Evolutionary conservation across 164 flowering plant genomes (phyloP).

Genomic region (Akebia trifoliata): DNA sequence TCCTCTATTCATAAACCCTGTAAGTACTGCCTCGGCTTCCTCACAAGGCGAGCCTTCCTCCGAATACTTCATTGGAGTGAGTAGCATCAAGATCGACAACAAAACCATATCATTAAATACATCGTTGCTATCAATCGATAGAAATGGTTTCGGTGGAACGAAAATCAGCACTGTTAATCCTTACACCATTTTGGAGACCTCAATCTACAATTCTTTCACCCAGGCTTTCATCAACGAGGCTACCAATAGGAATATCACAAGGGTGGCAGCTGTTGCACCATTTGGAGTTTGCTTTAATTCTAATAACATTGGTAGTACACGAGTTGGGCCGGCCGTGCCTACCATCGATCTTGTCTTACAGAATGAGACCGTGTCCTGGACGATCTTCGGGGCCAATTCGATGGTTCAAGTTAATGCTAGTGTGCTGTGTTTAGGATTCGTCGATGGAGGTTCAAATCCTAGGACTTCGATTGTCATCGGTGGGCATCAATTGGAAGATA

Average conservation of each 20-base stretch:
- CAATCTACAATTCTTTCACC: too few relatives aligned
- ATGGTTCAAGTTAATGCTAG: constrained; percentile 38
- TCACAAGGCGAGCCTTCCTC: too few relatives aligned
- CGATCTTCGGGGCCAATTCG: constrained; percentile 44
- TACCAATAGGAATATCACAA: constrained; percentile 10
- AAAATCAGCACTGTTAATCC: constrained; percentile 45
- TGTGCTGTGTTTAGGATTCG: constrained; percentile 50
- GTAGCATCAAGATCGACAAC: constrained; percentile 10
- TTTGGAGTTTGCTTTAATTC: constrained; percentile 19
- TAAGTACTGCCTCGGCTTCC: constrained; percentile 13
- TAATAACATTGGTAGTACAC: constrained; percentile 9
- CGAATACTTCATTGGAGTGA: constrained; percentile 24
- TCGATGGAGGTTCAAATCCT: constrained; percentile 40
- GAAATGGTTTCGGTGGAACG: constrained; percentile 28
- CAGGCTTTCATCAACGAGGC: constrained; percentile 26
- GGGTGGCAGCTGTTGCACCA: constrained; percentile 28
- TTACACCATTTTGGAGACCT: constrained; percentile 42
- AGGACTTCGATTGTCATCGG: constrained; percentile 47
- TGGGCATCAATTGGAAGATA: constrained; percentile 55
- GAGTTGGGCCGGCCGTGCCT: constrained; percentile 26
- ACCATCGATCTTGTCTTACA: too few relatives aligned
- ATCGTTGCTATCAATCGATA: constrained; percentile 13
- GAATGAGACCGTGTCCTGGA: constrained; percentile 33
- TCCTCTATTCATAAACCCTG: constrained; percentile 16
- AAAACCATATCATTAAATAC: constrained; percentile 10